A percentile compares a stretch with the other conserved stretches of the same genome.
These are phyloP conservation scores for Orbilia oligospora DNA, from an alignment of 2,329 filamentous ascomycete species.

Conservation along the genomic window DNA sequence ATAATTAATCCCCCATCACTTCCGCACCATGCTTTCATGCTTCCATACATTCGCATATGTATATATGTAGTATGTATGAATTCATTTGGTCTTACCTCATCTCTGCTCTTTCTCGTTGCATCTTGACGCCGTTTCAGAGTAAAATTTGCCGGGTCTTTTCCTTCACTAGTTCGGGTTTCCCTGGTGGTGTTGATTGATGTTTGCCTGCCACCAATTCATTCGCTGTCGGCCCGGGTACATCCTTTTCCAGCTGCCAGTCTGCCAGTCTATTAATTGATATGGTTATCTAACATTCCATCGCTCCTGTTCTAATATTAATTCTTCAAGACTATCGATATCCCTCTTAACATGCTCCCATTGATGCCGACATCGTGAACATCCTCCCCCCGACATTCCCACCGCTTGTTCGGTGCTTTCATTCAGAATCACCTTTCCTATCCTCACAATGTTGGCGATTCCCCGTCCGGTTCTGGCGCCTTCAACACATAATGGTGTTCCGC, in stretches of 20 bases:
- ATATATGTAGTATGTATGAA: too few relatives aligned
- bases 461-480: slow-evolving; percentile 38
- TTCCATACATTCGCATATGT: not conserved
- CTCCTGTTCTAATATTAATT: not conserved
- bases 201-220: too few relatives aligned
- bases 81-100: too few relatives aligned
- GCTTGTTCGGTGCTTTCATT: not conserved
- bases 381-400: slow-evolving; percentile 1
- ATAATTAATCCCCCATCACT: slow-evolving; percentile 23
- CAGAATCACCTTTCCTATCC: not conserved
- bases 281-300: slow-evolving; percentile 9
- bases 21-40: too few relatives aligned
- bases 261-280: too few relatives aligned
- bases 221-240: not conserved
- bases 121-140: slow-evolving; percentile 30
- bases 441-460: slow-evolving; percentile 45
- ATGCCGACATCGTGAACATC: slow-evolving; percentile 21
- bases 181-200: too few relatives aligned
- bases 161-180: not conserved
- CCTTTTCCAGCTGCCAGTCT: too few relatives aligned
- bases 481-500: slow-evolving; percentile 31
- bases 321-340: not conserved
- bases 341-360: slow-evolving; percentile 10
- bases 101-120: not conserved
- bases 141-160: slow-evolving; percentile 2